Evolutionary conservation across 2,329 filamentous ascomycete genomes (phyloP), one percentile per base, ranked within the genome.

Genomic region (Thielaviopsis musarum): DNA sequence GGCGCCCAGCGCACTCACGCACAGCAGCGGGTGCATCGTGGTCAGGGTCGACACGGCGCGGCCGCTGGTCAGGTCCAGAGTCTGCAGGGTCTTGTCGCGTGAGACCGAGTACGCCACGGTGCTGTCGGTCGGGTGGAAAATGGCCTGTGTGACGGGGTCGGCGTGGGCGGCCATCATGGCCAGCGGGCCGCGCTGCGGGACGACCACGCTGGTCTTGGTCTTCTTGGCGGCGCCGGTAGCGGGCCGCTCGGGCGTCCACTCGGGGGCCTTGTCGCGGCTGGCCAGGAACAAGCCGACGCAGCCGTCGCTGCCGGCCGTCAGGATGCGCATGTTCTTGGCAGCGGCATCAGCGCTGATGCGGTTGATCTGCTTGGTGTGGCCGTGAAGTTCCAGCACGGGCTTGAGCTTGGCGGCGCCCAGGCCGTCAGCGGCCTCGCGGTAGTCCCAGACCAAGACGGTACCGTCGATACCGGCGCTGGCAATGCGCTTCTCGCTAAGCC

Each of bases 81-180:
- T 97, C 64, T 85, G 85, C 65, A 97, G 76, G 1, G 87, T 87
- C 75, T 95, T 91, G 74, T 98, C 94, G 74, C 88, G 87, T 19
- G 90, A 95, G 22, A 84, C 83, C 1, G 89, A 91, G 76, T 98
- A 97, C 54, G 87, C 91, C 49, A 96, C 88, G 15, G 88, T 95
- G 12, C 83, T 73, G 71, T 97, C 91, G 58, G 82, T 78, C 4
- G 85, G 85, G 71, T 95, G 88, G 75, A 98, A 97, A 54, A 89
- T 78, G 45, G 85, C 87, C 58, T 85, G 86, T 1, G 87, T 88
- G 52, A 91, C 88, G 52, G 86, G 79, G 12, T 83, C 79, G 59
- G 81, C 80, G 77, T 96, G 85, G 58, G 82, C 80, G 17, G 79
- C 73, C 61, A 95, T 78, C 58, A 94, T 75, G 49, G 83, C 77